A percentile compares a stretch with the other conserved stretches of the same genome.
Evolutionary conservation across 108 stramenopile species (phyloP).

Genomic region (Nitzschia sp.): DNA sequence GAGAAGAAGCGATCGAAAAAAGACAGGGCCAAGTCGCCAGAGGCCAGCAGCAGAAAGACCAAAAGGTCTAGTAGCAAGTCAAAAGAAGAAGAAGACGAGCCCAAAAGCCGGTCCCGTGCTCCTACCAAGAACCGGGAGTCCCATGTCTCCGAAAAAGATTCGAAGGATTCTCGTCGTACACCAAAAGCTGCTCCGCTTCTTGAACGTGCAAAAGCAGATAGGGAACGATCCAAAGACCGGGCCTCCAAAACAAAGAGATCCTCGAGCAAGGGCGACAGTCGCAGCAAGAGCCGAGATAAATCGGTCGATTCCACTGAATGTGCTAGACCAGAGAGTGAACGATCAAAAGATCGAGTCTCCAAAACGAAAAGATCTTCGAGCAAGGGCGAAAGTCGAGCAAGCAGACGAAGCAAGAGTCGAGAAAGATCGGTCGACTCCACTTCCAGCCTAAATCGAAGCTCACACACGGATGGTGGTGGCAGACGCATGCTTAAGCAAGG

Average conservation of each 20-base stretch:
- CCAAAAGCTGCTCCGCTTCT: background rate
- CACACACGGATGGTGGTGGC: too few relatives aligned
- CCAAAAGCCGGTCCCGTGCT: background rate
- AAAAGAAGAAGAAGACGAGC: background rate
- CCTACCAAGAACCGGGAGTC: background rate
- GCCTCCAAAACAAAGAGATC: background rate
- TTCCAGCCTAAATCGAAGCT: too few relatives aligned
- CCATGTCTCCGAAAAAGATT: background rate
- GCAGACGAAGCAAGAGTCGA: conserved; percentile 2
- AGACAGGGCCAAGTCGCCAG: background rate
- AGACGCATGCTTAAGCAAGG: too few relatives aligned
- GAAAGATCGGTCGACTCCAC: too few relatives aligned
- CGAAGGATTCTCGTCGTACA: background rate
- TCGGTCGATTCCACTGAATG: too few relatives aligned
- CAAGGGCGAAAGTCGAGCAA: background rate
- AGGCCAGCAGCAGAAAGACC: background rate
- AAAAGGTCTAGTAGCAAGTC: background rate
- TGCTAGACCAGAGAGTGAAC: too few relatives aligned
- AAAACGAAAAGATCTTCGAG: background rate
- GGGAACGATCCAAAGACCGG: background rate
- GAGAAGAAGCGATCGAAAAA: background rate
- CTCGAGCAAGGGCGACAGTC: background rate
- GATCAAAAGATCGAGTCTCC: background rate
- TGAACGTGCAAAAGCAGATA: background rate
- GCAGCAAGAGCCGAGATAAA: background rate